phyloP scores from a whole-genome alignment of 495 filamentous ascomycete genomes.

The Talaromyces borbonicus region DNA sequence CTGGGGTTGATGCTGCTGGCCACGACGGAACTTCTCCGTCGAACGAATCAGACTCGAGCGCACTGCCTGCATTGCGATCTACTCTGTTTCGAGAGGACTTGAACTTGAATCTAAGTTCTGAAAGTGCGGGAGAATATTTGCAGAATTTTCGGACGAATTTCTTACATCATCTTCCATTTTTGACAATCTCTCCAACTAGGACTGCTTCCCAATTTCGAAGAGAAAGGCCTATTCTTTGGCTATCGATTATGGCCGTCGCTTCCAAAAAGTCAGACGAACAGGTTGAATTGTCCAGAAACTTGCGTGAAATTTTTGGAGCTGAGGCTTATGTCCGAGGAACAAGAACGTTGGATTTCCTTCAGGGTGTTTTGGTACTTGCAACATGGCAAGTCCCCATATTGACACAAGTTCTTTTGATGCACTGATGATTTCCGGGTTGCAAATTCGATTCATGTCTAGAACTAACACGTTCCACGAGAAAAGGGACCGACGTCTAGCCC shows the following conservation, averaged over 20 bases:
- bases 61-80: neutral
- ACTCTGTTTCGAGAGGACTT: neutral
- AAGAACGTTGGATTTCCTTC: slow-evolving; percentile 45
- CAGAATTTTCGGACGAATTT: slow-evolving; percentile 31
- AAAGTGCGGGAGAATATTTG: slow-evolving; percentile 31
- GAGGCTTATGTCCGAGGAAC: slow-evolving; percentile 38
- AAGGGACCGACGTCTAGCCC: slow-evolving; percentile 4
- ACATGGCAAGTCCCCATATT: slow-evolving; percentile 37
- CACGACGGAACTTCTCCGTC: too few species aligned
- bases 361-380: slow-evolving; percentile 40
- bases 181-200: slow-evolving; percentile 30
- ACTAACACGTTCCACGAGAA: too few species aligned
- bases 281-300: slow-evolving; percentile 21
- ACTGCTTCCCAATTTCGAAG: slow-evolving; percentile 37
- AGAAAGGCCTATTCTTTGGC: slow-evolving; percentile 42
- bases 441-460: too few species aligned
- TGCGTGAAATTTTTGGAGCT: slow-evolving; percentile 34
- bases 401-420: neutral
- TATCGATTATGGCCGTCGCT: slow-evolving; percentile 41
- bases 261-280: slow-evolving; percentile 25
- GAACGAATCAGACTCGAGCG: neutral
- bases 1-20: too few species aligned
- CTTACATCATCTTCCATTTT: slow-evolving; percentile 33
- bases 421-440: neutral
- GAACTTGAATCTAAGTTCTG: neutral